Base-by-base conservation (phyloP, 2,329 filamentous ascomycete species). In the Aspergillus vadensis region DNA sequence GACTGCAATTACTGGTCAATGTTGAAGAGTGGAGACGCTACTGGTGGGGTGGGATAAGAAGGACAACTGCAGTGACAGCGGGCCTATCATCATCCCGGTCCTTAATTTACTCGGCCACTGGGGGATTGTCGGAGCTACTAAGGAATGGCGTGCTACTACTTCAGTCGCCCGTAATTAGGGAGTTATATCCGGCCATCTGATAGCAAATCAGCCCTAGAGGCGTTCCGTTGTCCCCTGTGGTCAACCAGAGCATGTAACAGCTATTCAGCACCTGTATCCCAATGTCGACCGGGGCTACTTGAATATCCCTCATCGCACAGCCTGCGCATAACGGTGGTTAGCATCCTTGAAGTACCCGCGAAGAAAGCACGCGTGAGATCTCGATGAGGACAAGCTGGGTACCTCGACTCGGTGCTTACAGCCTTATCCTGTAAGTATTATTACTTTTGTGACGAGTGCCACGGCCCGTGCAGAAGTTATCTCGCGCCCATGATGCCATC, bases 401-500 rank as follows among this genome's bases (percentile, higher is more conserved):
- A 23, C 15, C 44, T 49, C 23, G 44, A 23, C 23, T 8, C 21
- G 5, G 15, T 49, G 21, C 23, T 49, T 49, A 44, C 41, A 44
- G 41, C 41, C 41, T 21, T 44, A 44, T 44, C 41, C 41, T 19
- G 21, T 21, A 15, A 44, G 10, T 36, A 36, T 44, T 14, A 49
- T 49, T 49, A 49, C 23, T 23, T 25, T n/a, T 49, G 21, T 49
- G 23, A 49, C 44, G 10, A 27, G 21, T 7, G 2, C 44, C 19
- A 49, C 41, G 19, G 41, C 41, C 41, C 41, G 41, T 44, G 41
- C 41, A 44, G 41, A 44, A 23, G 41, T 12, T 21, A 44, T 23
- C 41, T 43, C 21, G 25, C 21, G 25, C 51, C 52, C 52, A 55
- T 55, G 52, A 55, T 55, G 52, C 52, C 52, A 55, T 55, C 52